phyloP scores from a whole-genome alignment of 129 eudicot species.

The Ambrosia artemisiifolia region DNA sequence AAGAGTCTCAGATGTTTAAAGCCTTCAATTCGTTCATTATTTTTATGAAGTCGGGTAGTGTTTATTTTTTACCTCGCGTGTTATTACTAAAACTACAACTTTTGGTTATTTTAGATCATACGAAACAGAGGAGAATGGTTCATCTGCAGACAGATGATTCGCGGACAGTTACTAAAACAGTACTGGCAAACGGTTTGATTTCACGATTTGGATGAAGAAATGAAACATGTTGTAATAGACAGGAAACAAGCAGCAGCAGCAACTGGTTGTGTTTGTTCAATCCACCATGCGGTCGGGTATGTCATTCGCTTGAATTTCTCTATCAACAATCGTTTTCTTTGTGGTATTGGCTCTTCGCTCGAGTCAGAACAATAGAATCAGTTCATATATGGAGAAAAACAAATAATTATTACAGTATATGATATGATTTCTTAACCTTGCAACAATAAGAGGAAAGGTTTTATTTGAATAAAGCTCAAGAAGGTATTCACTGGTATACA shows the following conservation, averaged over 20 bases:
- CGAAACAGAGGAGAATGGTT: constrained; percentile 39
- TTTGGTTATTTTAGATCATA: constrained; percentile 39
- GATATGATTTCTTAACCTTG: constrained; percentile 18
- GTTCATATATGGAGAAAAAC: background rate
- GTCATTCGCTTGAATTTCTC: constrained; percentile 36
- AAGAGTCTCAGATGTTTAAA: no score
- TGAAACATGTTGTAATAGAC: constrained; percentile 36
- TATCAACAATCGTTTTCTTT: constrained; percentile 34
- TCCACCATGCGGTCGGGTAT: constrained; percentile 35
- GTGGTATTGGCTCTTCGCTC: constrained; percentile 31
- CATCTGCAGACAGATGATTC: constrained; percentile 30
- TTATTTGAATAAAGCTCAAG: constrained; percentile 29
- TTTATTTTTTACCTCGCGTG: constrained; percentile 18
- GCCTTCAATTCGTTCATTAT: constrained; percentile 36
- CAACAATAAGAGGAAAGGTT: constrained; percentile 18
- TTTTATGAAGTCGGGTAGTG: constrained; percentile 36
- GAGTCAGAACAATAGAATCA: background rate
- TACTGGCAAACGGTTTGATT: constrained; percentile 14
- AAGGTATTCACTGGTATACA: constrained; percentile 29
- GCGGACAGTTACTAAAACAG: constrained; percentile 15
- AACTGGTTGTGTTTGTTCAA: constrained; percentile 26
- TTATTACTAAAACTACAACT: constrained; percentile 42
- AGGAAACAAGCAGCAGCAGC: constrained; percentile 16
- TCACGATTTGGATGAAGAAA: background rate
- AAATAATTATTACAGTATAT: background rate